phyloP scores from a whole-genome alignment of 495 filamentous ascomycete species.

The Annulohypoxylon nitens region DNA sequence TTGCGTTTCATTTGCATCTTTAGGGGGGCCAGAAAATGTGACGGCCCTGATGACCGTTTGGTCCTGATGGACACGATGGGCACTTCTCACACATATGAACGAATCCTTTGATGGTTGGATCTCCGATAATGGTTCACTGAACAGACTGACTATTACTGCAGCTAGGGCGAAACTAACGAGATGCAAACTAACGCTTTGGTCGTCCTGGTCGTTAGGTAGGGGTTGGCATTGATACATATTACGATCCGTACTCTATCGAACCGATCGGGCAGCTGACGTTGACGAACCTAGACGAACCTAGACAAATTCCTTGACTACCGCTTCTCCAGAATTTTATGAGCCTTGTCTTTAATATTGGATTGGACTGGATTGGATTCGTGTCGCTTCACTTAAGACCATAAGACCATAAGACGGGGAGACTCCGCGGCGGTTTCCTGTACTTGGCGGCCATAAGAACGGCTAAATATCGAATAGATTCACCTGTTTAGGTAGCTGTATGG shows the following conservation, averaged over 20 bases:
- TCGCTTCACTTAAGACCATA: slow-evolving; percentile 35
- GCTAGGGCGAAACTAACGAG: slow-evolving; percentile 39
- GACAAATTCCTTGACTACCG: slow-evolving; percentile 15
- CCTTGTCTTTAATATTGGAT: slow-evolving; percentile 34
- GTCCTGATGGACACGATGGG: neutral
- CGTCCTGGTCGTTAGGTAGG: slow-evolving; percentile 25
- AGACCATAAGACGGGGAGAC: slow-evolving; percentile 26
- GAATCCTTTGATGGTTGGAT: slow-evolving; percentile 36
- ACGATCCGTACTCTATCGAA: slow-evolving; percentile 20
- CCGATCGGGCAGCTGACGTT: slow-evolving; percentile 32
- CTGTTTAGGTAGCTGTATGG: neutral
- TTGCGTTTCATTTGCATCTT: slow-evolving; percentile 42
- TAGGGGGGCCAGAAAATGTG: slow-evolving; percentile 16
- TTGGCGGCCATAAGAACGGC: slow-evolving; percentile 27
- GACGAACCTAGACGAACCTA: slow-evolving; percentile 28
- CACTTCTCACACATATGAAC: slow-evolving; percentile 35
- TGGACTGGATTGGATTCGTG: slow-evolving; percentile 22
- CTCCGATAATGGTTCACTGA: slow-evolving; percentile 29
- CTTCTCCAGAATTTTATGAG: slow-evolving; percentile 19
- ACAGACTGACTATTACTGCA: slow-evolving; percentile 34
- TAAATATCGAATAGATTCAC: slow-evolving; percentile 27
- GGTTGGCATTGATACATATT: slow-evolving; percentile 12
- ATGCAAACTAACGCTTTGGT: slow-evolving; percentile 39
- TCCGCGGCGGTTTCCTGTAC: slow-evolving; percentile 17
- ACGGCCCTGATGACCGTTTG: slow-evolving; percentile 7